Conservation (phyloP, 257 asterid species). For the Catharanthus roseus region DNA sequence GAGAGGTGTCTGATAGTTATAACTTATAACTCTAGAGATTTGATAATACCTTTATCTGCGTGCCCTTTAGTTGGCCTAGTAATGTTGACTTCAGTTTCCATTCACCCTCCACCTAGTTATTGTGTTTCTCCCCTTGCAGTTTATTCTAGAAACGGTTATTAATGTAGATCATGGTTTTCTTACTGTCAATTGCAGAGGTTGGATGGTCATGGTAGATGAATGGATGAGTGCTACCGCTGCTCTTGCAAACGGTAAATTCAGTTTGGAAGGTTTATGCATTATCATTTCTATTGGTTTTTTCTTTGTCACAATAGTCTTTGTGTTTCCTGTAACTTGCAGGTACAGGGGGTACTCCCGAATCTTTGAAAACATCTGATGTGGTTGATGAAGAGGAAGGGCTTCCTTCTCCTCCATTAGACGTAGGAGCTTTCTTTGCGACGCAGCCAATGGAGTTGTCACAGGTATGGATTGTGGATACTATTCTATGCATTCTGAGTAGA, state of each 20-base stretch:
- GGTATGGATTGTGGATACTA: slow-evolving; percentile 27
- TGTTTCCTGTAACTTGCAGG: slow-evolving; percentile 13
- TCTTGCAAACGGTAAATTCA: slow-evolving; percentile 39
- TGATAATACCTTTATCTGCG: background rate
- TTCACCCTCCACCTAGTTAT: background rate
- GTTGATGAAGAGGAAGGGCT: slow-evolving; percentile 79
- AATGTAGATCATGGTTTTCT: background rate
- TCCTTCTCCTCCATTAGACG: slow-evolving; percentile 97
- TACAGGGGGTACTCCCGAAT: slow-evolving; percentile 58
- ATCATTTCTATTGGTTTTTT: slow-evolving; percentile 2
- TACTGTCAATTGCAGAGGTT: slow-evolving; percentile 49
- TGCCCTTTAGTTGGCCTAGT: background rate
- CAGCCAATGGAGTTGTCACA: slow-evolving; percentile 69
- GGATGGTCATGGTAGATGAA: slow-evolving; percentile 75
- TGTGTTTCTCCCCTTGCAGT: background rate
- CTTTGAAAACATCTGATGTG: slow-evolving; percentile 50
- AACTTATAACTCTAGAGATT: background rate
- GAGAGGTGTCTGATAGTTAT: background rate
- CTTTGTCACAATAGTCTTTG: background rate
- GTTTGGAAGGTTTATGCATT: slow-evolving; percentile 5
- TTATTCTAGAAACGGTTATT: background rate
- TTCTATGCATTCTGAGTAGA: background rate
- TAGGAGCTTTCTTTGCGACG: slow-evolving; percentile 65
- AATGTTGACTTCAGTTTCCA: background rate
- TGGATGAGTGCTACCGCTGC: slow-evolving; percentile 56